Conservation (phyloP, 495 filamentous ascomycete species). For the Penicillium samsonianum region DNA sequence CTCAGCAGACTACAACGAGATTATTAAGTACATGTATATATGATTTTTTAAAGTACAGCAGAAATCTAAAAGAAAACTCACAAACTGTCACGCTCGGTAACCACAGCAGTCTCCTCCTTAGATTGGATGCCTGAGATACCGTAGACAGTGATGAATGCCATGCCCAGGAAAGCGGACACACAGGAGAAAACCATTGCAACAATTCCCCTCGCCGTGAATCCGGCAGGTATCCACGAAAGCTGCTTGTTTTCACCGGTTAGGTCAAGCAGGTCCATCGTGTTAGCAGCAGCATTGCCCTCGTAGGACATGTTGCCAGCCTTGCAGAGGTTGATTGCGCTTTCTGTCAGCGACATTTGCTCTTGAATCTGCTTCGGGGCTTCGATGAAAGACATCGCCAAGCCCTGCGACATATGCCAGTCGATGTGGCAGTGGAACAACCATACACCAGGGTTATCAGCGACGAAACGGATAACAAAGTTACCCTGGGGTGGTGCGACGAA, state of each 20-base stretch:
- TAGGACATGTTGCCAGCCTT: slow-evolving; percentile 39
- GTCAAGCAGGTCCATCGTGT: slow-evolving; percentile 62
- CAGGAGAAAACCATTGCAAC: slow-evolving; percentile 73
- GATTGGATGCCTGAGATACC: slow-evolving; percentile 35
- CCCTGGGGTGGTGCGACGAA: slow-evolving; percentile 55
- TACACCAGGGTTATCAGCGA: slow-evolving; percentile 65
- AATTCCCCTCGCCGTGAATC: slow-evolving; percentile 72
- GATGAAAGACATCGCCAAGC: slow-evolving; percentile 44
- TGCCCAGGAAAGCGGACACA: slow-evolving; percentile 68
- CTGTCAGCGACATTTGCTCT: slow-evolving; percentile 57
- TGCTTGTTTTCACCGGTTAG: slow-evolving; percentile 60
- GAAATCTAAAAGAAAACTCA: neutral
- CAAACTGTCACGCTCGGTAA: neutral
- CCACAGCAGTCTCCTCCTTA: neutral
- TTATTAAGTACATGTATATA: too few relatives aligned
- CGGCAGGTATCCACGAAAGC: slow-evolving; percentile 60
- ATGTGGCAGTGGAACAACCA: slow-evolving; percentile 68
- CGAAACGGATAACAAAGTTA: slow-evolving; percentile 55
- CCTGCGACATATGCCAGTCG: slow-evolving; percentile 60
- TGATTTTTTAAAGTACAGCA: neutral
- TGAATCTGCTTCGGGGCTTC: slow-evolving; percentile 67
- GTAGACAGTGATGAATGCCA: slow-evolving; percentile 69
- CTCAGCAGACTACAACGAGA: too few relatives aligned
- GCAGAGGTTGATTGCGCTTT: slow-evolving; percentile 63
- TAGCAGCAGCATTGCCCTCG: slow-evolving; percentile 75